phyloP scores from a whole-genome alignment of 2,329 filamentous ascomycete genomes.

The Aspergillus japonicus region DNA sequence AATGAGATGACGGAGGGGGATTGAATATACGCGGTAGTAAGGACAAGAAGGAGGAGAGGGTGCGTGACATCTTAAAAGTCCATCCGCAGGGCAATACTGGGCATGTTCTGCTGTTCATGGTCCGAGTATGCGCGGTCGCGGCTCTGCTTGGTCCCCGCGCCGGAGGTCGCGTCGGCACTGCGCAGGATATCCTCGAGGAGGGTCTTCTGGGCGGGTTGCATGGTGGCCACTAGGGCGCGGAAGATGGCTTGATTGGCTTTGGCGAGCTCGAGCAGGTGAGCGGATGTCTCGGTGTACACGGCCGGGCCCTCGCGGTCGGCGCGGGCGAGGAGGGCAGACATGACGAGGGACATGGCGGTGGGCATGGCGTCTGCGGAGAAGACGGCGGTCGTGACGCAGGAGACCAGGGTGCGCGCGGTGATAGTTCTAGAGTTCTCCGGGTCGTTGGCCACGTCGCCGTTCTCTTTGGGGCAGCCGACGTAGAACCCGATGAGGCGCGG shows the following conservation, averaged over 20 bases:
- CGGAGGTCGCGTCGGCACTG: constrained; percentile 55
- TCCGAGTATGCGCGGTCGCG: constrained; percentile 46
- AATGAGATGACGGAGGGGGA: background rate
- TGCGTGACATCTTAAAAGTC: constrained; percentile 61
- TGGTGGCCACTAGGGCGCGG: constrained; percentile 66
- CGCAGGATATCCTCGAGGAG: constrained; percentile 78
- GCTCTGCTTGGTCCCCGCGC: constrained; percentile 34
- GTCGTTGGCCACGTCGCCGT: constrained; percentile 62
- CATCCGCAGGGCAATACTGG: constrained; percentile 93
- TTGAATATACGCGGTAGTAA: background rate
- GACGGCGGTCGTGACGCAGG: constrained; percentile 58
- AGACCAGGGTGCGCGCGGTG: constrained; percentile 71
- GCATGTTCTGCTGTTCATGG: constrained; percentile 57
- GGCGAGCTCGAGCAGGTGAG: constrained; percentile 76
- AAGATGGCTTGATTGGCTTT: constrained; percentile 72
- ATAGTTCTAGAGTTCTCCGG: constrained; percentile 71
- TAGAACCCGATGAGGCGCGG: constrained; percentile 76
- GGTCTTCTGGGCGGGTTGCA: constrained; percentile 68
- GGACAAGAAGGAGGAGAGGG: background rate
- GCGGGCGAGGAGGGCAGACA: constrained; percentile 73
- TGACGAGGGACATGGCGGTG: constrained; percentile 68
- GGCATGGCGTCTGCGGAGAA: constrained; percentile 31
- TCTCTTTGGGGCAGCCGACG: constrained; percentile 50
- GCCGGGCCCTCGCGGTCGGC: constrained; percentile 62
- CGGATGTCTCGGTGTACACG: constrained; percentile 71